A percentile compares a stretch with the other conserved stretches of the same genome.
Evolutionary conservation across 2,329 filamentous ascomycete genomes (phyloP).

Genomic region (Colletotrichum falcatum): DNA sequence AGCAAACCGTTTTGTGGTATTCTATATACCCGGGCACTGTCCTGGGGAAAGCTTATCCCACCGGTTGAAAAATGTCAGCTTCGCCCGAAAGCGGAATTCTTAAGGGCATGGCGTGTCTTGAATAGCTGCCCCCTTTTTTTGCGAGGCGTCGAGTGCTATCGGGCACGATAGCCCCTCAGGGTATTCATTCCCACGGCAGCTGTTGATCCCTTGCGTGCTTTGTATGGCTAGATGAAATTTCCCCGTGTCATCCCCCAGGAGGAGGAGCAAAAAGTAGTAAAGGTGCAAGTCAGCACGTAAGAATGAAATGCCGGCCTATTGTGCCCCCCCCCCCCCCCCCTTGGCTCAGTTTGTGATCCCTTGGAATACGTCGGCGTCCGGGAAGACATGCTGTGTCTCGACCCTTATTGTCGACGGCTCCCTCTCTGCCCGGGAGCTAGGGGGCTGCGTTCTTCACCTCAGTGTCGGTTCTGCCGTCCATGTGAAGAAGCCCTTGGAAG

Average conservation of each 20-base stretch:
- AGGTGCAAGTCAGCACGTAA: not conserved
- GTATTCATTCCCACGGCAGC: not conserved
- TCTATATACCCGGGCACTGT: not conserved
- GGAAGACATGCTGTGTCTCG: not conserved
- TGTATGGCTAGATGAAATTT: too few species aligned
- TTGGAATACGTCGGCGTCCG: not conserved
- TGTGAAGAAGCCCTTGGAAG: not conserved
- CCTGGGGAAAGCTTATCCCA: not conserved
- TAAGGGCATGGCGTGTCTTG: not conserved
- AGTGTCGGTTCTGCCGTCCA: not conserved
- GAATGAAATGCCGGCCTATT: not conserved
- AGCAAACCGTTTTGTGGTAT: not conserved
- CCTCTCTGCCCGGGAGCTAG: not conserved
- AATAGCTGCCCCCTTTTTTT: not conserved
- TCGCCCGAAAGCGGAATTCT: not conserved
- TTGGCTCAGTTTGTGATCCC: not conserved
- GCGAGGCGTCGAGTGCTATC: too few species aligned
- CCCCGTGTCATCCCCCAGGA: fast-evolving
- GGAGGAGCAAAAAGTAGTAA: not conserved
- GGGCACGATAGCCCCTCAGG: not conserved
- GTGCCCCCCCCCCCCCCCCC: too few species aligned
- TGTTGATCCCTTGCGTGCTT: not conserved
- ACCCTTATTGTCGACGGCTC: not conserved
- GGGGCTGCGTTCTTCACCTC: not conserved
- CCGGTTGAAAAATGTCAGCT: not conserved